A percentile compares a stretch with the other conserved stretches of the same genome.
Evolutionary conservation across 768 basidiomycete species (phyloP).

Genomic region (Leccinum fibrillosum): DNA sequence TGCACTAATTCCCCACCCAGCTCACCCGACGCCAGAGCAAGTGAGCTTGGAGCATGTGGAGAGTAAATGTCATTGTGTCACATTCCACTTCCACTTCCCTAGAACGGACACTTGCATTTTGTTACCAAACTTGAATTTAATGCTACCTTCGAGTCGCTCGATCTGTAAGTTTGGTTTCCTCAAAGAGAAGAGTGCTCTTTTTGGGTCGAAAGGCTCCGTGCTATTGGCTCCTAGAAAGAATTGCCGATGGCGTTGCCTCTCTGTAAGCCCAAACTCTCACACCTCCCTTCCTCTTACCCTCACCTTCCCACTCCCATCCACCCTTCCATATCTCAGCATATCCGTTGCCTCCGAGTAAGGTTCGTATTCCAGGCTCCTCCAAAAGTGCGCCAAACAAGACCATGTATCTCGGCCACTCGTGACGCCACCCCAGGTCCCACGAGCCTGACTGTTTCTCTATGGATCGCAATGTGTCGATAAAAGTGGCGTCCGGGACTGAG

Average conservation of each 20-base stretch:
- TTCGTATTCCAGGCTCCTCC: slow-evolving; percentile 43
- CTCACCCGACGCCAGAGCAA: slow-evolving; percentile 43
- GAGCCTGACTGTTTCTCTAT: slow-evolving; percentile 28
- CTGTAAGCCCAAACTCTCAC: slow-evolving; percentile 61
- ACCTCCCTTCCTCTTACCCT: slow-evolving; percentile 58
- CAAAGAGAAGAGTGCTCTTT: background rate
- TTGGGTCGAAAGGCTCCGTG: background rate
- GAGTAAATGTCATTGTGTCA: background rate
- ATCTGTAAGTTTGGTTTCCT: background rate
- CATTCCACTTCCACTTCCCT: background rate
- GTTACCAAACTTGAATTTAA: slow-evolving; percentile 1
- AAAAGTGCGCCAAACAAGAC: slow-evolving; percentile 83
- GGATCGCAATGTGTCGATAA: slow-evolving; percentile 18
- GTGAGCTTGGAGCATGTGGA: slow-evolving; percentile 12
- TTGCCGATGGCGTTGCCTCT: background rate
- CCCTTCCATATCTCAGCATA: slow-evolving; percentile 63
- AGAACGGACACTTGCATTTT: slow-evolving; percentile 1
- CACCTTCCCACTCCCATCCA: slow-evolving; percentile 76
- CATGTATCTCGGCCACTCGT: slow-evolving; percentile 80
- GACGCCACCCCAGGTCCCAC: slow-evolving; percentile 46
- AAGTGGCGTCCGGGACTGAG: slow-evolving; percentile 44
- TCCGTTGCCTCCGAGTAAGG: slow-evolving; percentile 48
- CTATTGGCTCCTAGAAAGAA: background rate
- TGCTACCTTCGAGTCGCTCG: background rate
- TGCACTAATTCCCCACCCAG: slow-evolving; percentile 30